Base-by-base conservation (phyloP, 345 rosid genomes). In the Eucalyptus pumila region DNA sequence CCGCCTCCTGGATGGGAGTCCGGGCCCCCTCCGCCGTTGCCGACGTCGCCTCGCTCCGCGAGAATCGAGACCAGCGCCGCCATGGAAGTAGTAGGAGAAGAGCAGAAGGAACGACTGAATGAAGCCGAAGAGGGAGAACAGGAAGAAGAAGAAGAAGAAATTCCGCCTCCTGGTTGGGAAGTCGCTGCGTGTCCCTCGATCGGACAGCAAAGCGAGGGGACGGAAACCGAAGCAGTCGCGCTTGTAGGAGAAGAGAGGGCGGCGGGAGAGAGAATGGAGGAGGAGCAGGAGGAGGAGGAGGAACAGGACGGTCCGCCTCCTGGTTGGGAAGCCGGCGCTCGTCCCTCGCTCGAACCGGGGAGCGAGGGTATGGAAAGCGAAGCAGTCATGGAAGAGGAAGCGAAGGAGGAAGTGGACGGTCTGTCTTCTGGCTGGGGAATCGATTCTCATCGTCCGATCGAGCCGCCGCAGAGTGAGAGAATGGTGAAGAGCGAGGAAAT, bases 281-380 rank as follows among this genome's bases (percentile, higher is more conserved):
- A 49, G 88, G 89, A 51, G 52, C 88, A 49, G 42, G 42, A 49
- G 50, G 50, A 48, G 67, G 8, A 60, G 67, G 67, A 88, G 10
- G 91, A 89, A 27, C 86, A 87, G 48, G 89, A 87, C n/a, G 88
- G 89, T 3, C 87, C 87, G 87, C 87, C 87, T 32, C 87, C 87
- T 3, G 87, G 87, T 86, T 52, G 87, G 65, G 87, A 51, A 86
- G 2, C 32, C 67, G 5, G 8, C 14, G 45, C 87, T 86, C 44
- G 27, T 34, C 87, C 87, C 87, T n/a, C 40, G 69, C 56, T 76
- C 1, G 85, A 21, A 40, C 9, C 30, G 85, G 85, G 15, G 24
- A 40, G 15, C 47, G 30, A 76, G 47, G 30, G 85, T 6, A 40
- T 40, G 30, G 80, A 50, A 48, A 24, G 69, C 49, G 12, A 50